phyloP scores from a whole-genome alignment of 2,329 filamentous ascomycete genomes.

The Didymella keratinophila region DNA sequence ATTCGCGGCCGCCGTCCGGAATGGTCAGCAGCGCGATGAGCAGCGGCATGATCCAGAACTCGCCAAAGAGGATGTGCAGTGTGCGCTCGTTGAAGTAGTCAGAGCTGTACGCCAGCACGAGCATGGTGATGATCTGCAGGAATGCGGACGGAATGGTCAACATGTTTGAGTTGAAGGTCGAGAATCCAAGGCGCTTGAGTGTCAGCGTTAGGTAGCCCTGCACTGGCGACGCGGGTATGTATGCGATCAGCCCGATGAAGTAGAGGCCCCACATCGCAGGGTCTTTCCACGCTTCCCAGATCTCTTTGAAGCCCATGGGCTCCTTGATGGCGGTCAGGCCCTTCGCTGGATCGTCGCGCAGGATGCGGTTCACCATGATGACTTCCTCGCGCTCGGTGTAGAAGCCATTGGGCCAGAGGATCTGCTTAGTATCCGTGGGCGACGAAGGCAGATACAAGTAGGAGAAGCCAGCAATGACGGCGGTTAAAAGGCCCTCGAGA shows the following conservation, averaged over 20 bases:
- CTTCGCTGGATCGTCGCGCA: constrained; percentile 64
- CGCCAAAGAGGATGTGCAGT: constrained; percentile 55
- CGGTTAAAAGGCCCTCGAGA: constrained; percentile 47
- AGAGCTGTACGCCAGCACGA: constrained; percentile 53
- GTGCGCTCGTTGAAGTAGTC: constrained; percentile 62
- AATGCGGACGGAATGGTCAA: constrained; percentile 54
- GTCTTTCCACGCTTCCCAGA: constrained; percentile 61
- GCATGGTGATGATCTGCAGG: constrained; percentile 60
- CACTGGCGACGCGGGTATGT: constrained; percentile 49
- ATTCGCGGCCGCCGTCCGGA: constrained; percentile 46
- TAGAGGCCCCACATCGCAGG: constrained; percentile 66
- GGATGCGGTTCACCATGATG: constrained; percentile 71
- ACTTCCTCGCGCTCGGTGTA: constrained; percentile 71
- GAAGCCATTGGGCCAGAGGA: constrained; percentile 63
- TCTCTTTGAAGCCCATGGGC: constrained; percentile 56
- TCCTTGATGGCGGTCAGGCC: constrained; percentile 66
- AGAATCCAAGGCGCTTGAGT: constrained; percentile 51
- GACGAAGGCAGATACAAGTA: constrained; percentile 53
- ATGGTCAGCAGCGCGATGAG: constrained; percentile 50
- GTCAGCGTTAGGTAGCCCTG: constrained; percentile 52
- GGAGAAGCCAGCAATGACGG: constrained; percentile 39
- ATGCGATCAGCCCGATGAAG: constrained; percentile 55
- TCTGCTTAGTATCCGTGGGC: constrained; percentile 58
- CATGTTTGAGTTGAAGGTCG: constrained; percentile 54
- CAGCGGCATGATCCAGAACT: constrained; percentile 54